Evolutionary conservation across 2,329 filamentous ascomycete genomes (phyloP), one percentile per base, ranked within the genome.

Genomic region (Rhexocercosporidium sp.): DNA sequence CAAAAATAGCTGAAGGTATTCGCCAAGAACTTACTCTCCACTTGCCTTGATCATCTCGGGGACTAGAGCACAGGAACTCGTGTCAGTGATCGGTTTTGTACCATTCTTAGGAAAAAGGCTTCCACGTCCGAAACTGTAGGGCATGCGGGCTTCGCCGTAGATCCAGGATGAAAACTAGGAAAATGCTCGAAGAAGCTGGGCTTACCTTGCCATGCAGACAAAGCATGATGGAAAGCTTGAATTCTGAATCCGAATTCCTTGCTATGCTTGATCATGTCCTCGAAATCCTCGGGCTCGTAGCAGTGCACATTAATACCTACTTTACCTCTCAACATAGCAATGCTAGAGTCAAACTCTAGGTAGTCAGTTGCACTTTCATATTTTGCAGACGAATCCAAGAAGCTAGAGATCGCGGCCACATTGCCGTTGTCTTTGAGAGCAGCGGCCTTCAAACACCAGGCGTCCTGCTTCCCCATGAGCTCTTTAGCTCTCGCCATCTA

Each of bases 291-390:
- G 0, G 79, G 75, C 62, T 81, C 77, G 64, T 83, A 83, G 72
- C 81, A 82, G 73, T 83, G 81, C 51, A 81, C 77, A 63, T 83
- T 81, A 66, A 83, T 74, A 18, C 77, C 77, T 18, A 82, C 76
- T 49, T 78, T 76, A 5, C 81, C 81, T 20, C 81, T 75, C 31
- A 83, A 72, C 66, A 82, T 76, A 5, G 75, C 80, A 27, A 80
- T 76, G 1, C 78, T 78, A 16, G 79, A 79, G 34, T 83, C 81
- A 18, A 81, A 75, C 66, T 81, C 78, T 16, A 82, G 62, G 25
- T 79, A 75, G 51, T 78, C 75, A 0, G 79, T 78, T 5, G 74
- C 66, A 51, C 73, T 70, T 29, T 67, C 71, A 5, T 71, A 67
- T 18, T 65, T 62, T 7, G 27, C 22, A 25, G 54, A 53, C 8